Percentiles rank a stretch among this genome's conserved stretches.
phyloP scores from a whole-genome alignment of 306 rosid genomes.

The Albizia julibrissin region DNA sequence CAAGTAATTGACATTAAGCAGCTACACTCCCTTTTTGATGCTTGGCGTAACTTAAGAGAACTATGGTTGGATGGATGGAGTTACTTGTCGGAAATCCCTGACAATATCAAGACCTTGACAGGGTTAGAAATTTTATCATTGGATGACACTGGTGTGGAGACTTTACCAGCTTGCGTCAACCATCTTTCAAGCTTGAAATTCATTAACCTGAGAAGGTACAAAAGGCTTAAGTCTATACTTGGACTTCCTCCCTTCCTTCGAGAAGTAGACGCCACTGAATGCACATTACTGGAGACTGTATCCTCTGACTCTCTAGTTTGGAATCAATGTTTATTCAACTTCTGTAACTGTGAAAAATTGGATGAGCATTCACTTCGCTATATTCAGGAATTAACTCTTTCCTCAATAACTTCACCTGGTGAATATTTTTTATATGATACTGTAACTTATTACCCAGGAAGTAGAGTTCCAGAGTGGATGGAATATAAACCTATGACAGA shows the following conservation, averaged over 20 bases:
- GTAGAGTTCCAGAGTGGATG: too few species aligned
- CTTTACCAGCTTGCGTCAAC: too few species aligned
- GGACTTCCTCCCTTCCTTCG: neutral
- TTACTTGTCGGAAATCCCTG: neutral
- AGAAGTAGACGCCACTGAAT: neutral
- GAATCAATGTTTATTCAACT: rapidly evolving
- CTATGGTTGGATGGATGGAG: neutral
- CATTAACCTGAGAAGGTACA: neutral
- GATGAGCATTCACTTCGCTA: neutral
- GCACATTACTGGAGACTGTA: neutral
- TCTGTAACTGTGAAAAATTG: neutral
- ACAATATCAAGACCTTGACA: too few species aligned
- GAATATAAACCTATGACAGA: too few species aligned
- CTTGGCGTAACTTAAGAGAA: neutral
- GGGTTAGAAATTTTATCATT: too few species aligned
- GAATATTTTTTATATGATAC: too few species aligned
- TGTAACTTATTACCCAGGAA: neutral
- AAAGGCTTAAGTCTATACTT: neutral
- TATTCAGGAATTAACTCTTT: too few species aligned
- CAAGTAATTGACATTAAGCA: too few species aligned
- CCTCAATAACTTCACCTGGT: too few species aligned
- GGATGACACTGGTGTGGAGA: too few species aligned
- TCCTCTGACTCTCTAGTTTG: neutral
- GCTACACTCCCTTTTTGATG: neutral
- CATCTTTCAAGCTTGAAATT: neutral